These are phyloP conservation scores for Podospora anserina DNA, from an alignment of 495 filamentous ascomycete genomes.

Conservation along the genomic window DNA sequence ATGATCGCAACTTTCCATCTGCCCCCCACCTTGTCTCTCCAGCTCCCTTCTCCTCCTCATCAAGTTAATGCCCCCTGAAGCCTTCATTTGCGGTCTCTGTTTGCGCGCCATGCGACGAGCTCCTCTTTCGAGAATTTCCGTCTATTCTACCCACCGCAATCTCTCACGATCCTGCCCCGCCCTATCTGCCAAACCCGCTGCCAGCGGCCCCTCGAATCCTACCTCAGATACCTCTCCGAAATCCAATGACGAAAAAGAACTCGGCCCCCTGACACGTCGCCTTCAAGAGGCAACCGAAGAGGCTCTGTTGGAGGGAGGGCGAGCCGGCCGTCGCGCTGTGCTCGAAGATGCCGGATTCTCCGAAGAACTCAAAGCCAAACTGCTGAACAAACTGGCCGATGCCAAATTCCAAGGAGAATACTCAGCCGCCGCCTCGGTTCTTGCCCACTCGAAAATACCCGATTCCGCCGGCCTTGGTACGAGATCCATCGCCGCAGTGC, in stretches of 20 bases:
- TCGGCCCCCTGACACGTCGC: constrained; percentile 68
- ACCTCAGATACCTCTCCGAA: background rate
- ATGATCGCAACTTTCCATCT: background rate
- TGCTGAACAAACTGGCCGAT: constrained; percentile 70
- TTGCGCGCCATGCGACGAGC: constrained; percentile 13
- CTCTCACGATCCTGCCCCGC: constrained; percentile 7
- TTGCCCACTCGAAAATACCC: constrained; percentile 46
- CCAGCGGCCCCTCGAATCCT: background rate
- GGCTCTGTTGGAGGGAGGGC: constrained; percentile 65
- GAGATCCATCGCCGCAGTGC: constrained; percentile 64
- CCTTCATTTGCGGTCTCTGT: constrained; percentile 20
- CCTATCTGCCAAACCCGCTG: background rate
- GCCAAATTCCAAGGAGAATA: constrained; percentile 69
- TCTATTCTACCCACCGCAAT: background rate
- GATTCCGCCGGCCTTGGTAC: constrained; percentile 66
- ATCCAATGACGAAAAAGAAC: constrained; percentile 18
- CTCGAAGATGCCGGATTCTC: constrained; percentile 76
- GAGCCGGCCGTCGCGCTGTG: constrained; percentile 68
- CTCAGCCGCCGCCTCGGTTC: constrained; percentile 59
- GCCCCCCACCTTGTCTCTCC: background rate
- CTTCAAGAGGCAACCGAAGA: constrained; percentile 80
- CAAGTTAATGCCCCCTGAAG: background rate
- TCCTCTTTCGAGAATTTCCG: background rate
- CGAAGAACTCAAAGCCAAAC: constrained; percentile 71
- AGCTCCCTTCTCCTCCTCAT: background rate